phyloP scores from a whole-genome alignment of 2,329 filamentous ascomycete genomes.

The Ramichloridium luteum region DNA sequence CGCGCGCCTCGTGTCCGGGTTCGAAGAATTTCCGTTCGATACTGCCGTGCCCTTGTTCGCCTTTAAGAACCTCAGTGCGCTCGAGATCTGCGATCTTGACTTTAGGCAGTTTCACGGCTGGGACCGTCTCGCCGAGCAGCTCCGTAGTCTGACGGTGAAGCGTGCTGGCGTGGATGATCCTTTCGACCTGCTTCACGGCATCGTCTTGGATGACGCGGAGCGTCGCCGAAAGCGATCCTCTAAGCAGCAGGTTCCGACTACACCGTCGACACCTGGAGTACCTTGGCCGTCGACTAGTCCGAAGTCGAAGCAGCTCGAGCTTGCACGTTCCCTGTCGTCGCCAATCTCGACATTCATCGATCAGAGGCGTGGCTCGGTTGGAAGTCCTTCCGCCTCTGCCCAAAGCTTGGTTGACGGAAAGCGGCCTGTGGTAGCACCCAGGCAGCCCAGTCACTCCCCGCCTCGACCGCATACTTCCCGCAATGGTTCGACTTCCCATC shows the following conservation, averaged over 20 bases:
- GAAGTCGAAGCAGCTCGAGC: slow-evolving; percentile 50
- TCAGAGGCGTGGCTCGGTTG: slow-evolving; percentile 35
- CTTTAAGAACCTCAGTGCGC: slow-evolving; percentile 90
- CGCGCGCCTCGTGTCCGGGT: slow-evolving; percentile 77
- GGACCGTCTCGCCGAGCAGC: slow-evolving; percentile 84
- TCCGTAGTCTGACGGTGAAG: slow-evolving; percentile 80
- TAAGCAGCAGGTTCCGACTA: slow-evolving; percentile 57
- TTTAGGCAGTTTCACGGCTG: slow-evolving; percentile 96
- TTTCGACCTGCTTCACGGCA: slow-evolving; percentile 77
- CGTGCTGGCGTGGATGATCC: slow-evolving; percentile 81
- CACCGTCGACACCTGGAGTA: slow-evolving; percentile 47
- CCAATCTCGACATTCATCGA: slow-evolving; percentile 51
- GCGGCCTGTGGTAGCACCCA: slow-evolving; percentile 20
- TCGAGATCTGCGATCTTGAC: slow-evolving; percentile 92
- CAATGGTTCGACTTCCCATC: slow-evolving; percentile 42
- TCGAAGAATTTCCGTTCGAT: slow-evolving; percentile 96
- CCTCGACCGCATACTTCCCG: slow-evolving; percentile 63
- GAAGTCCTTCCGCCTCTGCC: slow-evolving; percentile 40
- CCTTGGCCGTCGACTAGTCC: slow-evolving; percentile 53
- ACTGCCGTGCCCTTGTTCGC: slow-evolving; percentile 91
- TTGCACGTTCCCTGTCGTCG: slow-evolving; percentile 55
- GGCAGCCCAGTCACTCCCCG: slow-evolving; percentile 70
- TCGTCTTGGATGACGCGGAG: slow-evolving; percentile 94
- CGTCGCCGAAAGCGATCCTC: slow-evolving; percentile 67
- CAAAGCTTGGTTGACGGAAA: slow-evolving; percentile 39